Conservation (phyloP, 1,284 basidiomycete species). For the Abortiporus biennis region DNA sequence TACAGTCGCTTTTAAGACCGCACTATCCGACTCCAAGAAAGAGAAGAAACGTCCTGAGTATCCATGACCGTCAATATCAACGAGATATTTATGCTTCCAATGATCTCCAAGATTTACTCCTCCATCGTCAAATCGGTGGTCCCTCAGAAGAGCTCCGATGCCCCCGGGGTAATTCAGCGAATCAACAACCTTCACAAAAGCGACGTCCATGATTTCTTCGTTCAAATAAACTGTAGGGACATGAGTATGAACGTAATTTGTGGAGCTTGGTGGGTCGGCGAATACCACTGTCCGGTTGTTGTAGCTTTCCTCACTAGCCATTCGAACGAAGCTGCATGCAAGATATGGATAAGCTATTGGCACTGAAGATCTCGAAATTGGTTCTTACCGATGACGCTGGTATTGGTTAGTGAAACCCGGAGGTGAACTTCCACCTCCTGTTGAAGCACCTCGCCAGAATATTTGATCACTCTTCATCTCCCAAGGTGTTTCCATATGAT, state of each 20-base stretch:
- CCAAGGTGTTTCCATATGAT: conserved; percentile 83
- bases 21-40: conserved; percentile 83
- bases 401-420: conserved; percentile 80
- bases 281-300: conserved; percentile 70
- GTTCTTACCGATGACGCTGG: conserved; percentile 75
- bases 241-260: conserved; percentile 51
- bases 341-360: conserved; percentile 4
- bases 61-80: conserved; percentile 93
- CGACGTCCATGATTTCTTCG: conserved; percentile 81
- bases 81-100: conserved; percentile 89
- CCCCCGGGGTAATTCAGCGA: conserved; percentile 75
- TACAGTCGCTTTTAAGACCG: conserved; percentile 83
- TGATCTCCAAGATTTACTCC: conserved; percentile 78
- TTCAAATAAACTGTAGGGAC: conserved; percentile 68
- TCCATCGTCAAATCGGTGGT: conserved; percentile 73
- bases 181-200: conserved; percentile 77
- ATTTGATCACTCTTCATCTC: conserved; percentile 65
- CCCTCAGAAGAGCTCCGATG: conserved; percentile 57
- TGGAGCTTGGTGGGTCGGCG: conserved; percentile 60
- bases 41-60: conserved; percentile 88
- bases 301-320: conserved; percentile 59
- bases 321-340: conserved; percentile 61
- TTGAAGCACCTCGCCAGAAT: conserved; percentile 89
- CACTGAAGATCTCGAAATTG: conserved; percentile 4
- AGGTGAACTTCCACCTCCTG: conserved; percentile 86